A percentile compares a stretch with the other conserved stretches of the same genome.
These are phyloP conservation scores for Sugiyamaella pinicola DNA, from an alignment of 1,139 yeast genomes.

Conservation along the genomic window DNA sequence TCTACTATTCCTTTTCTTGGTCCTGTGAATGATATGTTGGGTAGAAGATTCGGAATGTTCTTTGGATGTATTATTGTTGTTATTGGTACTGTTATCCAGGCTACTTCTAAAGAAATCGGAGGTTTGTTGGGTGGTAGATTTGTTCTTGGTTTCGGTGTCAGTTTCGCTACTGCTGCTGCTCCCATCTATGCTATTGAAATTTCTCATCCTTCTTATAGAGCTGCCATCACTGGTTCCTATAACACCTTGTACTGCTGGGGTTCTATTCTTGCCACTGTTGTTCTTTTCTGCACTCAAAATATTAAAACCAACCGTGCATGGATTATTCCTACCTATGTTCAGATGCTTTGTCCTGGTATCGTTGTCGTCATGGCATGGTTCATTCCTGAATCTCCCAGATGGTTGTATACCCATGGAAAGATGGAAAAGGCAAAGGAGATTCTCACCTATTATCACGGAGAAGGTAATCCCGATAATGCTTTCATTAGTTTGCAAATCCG, in stretches of 20 bases:
- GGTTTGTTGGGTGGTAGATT: constrained; percentile 33
- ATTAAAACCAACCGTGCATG: constrained; percentile 45
- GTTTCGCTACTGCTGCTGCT: constrained; percentile 31
- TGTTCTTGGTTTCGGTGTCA: constrained; percentile 32
- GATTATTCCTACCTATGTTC: constrained; percentile 51
- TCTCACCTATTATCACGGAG: constrained; percentile 32
- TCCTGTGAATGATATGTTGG: constrained; percentile 24
- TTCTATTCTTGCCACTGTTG: constrained; percentile 52
- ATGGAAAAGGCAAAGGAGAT: constrained; percentile 49
- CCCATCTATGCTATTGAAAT: constrained; percentile 31
- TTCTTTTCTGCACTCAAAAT: constrained; percentile 46
- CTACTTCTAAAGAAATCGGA: constrained; percentile 29
- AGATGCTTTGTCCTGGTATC: constrained; percentile 47
- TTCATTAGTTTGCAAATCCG: constrained; percentile 28
- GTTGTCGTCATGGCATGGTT: constrained; percentile 56
- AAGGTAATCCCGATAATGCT: constrained; percentile 29
- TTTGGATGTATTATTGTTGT: constrained; percentile 35
- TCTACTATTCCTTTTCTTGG: constrained; percentile 30
- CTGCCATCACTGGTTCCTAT: constrained; percentile 38
- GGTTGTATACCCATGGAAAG: constrained; percentile 52
- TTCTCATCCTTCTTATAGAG: constrained; percentile 32
- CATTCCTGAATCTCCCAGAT: constrained; percentile 74
- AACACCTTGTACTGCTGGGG: constrained; percentile 53
- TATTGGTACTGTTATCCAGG: constrained; percentile 36
- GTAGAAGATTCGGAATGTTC: constrained; percentile 29